Conservation (phyloP, 495 filamentous ascomycete species). For the Echria macrotheca region DNA sequence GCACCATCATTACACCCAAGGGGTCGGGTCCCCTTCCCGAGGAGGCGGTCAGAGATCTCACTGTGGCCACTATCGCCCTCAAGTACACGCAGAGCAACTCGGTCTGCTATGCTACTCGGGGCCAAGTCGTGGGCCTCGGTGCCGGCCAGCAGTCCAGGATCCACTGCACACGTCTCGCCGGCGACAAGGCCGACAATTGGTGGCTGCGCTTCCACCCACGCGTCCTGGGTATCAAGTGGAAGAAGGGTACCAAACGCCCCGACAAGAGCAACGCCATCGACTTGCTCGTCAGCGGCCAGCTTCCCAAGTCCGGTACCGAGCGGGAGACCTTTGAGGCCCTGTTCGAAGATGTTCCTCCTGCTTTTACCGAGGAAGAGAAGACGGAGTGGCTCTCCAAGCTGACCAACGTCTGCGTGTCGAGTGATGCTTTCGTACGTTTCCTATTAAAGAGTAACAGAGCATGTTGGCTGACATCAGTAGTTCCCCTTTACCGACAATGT, state of each 20-base stretch:
- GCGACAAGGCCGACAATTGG: constrained; percentile 99
- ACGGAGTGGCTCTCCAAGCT: constrained; percentile 77
- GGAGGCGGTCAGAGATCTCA: constrained; percentile 79
- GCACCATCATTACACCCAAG: constrained; percentile 76
- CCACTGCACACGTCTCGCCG: constrained; percentile 96
- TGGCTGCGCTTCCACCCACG: constrained; percentile 96
- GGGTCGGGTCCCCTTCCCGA: constrained; percentile 65
- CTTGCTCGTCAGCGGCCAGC: constrained; percentile 79
- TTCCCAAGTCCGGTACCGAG: constrained; percentile 77
- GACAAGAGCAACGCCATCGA: constrained; percentile 99
- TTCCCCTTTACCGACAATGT: constrained; percentile 99
- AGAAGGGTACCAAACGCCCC: constrained; percentile 89
- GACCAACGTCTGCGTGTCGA: constrained; percentile 75
- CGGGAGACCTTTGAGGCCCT: constrained; percentile 77
- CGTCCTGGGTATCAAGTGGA: constrained; percentile 84
- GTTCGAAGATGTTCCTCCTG: constrained; percentile 84
- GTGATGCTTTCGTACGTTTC: constrained; percentile 86
- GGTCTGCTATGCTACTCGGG: constrained; percentile 93
- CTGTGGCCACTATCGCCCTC: constrained; percentile 90
- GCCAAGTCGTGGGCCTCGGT: constrained; percentile 89
- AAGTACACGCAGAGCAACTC: constrained; percentile 99
- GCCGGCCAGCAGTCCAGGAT: constrained; percentile 97
- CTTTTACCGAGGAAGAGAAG: constrained; percentile 80
- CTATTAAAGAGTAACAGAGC: background rate
- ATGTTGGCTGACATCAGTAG: constrained; percentile 35